phyloP scores from a whole-genome alignment of 148 eudicot genomes.

The Dianthus caryophyllus region DNA sequence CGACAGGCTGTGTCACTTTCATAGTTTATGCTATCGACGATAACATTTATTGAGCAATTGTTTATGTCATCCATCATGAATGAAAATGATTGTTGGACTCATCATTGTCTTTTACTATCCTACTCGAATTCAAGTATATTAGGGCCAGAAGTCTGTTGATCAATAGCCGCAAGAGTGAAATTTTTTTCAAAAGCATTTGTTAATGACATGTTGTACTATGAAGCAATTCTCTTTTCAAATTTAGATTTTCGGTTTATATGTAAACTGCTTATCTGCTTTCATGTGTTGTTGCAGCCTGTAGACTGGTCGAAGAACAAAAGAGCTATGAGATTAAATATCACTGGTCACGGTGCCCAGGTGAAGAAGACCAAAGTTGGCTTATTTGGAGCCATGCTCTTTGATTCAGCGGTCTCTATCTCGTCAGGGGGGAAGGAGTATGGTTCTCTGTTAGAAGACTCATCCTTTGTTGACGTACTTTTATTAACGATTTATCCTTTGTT shows the following conservation, averaged over 20 bases:
- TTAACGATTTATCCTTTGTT: neutral
- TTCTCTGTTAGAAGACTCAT: slow-evolving; percentile 18
- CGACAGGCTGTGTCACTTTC: neutral
- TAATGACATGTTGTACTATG: neutral
- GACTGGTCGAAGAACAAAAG: slow-evolving; percentile 43
- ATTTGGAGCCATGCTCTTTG: slow-evolving; percentile 63
- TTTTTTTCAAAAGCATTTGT: neutral
- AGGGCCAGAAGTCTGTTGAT: too few species aligned
- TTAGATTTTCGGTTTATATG: neutral
- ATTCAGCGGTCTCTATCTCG: slow-evolving; percentile 79
- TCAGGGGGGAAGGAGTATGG: slow-evolving; percentile 81
- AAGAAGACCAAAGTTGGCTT: slow-evolving; percentile 79
- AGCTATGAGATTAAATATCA: slow-evolving; percentile 58
- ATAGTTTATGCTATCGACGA: neutral
- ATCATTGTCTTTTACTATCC: too few species aligned
- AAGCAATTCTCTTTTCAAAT: neutral
- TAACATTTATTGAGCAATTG: neutral
- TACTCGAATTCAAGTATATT: too few species aligned
- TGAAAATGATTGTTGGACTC: neutral
- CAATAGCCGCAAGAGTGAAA: neutral
- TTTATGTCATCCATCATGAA: neutral
- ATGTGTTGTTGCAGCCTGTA: slow-evolving; percentile 48
- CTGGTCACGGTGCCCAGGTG: slow-evolving; percentile 43
- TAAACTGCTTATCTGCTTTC: slow-evolving; percentile 10
- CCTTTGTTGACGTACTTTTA: neutral